These are phyloP conservation scores for Phytopythium cucurbitacearum DNA, from an alignment of 352 stramenopile species.

Conservation along the genomic window DNA sequence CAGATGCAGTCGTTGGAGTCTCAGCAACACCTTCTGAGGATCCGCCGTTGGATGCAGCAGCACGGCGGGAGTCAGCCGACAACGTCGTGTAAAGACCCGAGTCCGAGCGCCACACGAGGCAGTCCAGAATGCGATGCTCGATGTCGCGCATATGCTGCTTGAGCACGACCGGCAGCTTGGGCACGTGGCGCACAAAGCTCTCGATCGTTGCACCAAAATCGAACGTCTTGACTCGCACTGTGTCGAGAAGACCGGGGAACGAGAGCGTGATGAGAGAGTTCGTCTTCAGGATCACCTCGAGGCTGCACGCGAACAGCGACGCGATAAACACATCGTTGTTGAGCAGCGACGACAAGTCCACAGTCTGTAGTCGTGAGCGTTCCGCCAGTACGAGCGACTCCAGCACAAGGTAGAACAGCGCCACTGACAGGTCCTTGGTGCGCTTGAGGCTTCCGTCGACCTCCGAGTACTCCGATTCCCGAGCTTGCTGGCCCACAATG, in stretches of 20 bases:
- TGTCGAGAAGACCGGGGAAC: conserved; percentile 77
- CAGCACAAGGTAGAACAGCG: conserved; percentile 81
- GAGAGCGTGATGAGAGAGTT: conserved; percentile 84
- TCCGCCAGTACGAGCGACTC: conserved; percentile 73
- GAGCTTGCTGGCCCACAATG: too few species aligned
- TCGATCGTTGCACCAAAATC: conserved; percentile 86
- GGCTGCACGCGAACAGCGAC: conserved; percentile 77
- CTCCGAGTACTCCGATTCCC: conserved; percentile 22
- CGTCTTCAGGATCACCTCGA: conserved; percentile 81
- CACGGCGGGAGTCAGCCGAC: too few species aligned
- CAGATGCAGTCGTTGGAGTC: background rate
- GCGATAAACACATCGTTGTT: conserved; percentile 79
- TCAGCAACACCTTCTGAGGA: too few species aligned
- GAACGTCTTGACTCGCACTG: conserved; percentile 74
- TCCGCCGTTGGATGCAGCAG: too few species aligned
- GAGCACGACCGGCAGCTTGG: conserved; percentile 60
- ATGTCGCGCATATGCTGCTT: conserved; percentile 86
- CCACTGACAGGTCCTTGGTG: conserved; percentile 55
- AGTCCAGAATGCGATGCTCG: conserved; percentile 82
- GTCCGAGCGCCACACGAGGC: conserved; percentile 61
- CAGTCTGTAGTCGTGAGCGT: conserved; percentile 52
- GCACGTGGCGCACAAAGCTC: conserved; percentile 83
- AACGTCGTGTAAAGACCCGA: conserved; percentile 54
- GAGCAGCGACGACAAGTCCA: conserved; percentile 75
- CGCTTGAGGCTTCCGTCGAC: conserved; percentile 78